Base-by-base conservation (phyloP, 176 grass and related monocot genomes). In the Carex cristatella region DNA sequence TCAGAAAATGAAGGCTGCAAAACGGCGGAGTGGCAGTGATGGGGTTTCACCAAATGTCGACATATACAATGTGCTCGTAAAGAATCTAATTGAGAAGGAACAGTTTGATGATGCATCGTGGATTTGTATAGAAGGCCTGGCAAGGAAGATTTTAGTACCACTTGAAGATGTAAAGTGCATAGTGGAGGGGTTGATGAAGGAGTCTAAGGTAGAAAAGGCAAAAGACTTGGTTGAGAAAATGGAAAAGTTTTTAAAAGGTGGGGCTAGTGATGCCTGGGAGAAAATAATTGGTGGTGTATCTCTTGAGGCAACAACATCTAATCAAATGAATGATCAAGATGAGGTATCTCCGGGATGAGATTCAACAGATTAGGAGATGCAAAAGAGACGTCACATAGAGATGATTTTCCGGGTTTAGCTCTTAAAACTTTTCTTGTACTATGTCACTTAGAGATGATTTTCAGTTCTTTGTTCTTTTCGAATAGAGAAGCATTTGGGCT, bases 1-100 rank as follows among this genome's bases (percentile, higher is more conserved):
- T 81, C 95, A 94, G 88, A 95, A 81, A 84, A 94, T 99, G 91
- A 99, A 92, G 79, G 85, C 87, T 59, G 84, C 89, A 85, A 95
- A 99, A 77, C 91, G 91, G 78, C 78, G 79, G 4, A 92, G 93
- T 65, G 90, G 93, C 2, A 95, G 87, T 15, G 91, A 89, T 49
- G 85, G 89, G 23, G 89, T 98, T 31, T 81, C 88, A 1, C 93
- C 87, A 0, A 90, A 92, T 88, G 63, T 88, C 0, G 79, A 86
- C 18, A 92, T 72, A 4, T 98, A 94, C 83, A 80, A 85, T 77
- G 69, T 90, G 73, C 79, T 99, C 70, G 67, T 94, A 49, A 91
- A 61, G 54, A 87, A 80, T 82, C 86, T 94, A 85, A 86, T 92
- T 27, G 91, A 92, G 87, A 91, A 95, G 69, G 90, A 71, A 40